Evolutionary conservation across 768 basidiomycete genomes (phyloP).

Genomic region (Phanerochaete sordida): DNA sequence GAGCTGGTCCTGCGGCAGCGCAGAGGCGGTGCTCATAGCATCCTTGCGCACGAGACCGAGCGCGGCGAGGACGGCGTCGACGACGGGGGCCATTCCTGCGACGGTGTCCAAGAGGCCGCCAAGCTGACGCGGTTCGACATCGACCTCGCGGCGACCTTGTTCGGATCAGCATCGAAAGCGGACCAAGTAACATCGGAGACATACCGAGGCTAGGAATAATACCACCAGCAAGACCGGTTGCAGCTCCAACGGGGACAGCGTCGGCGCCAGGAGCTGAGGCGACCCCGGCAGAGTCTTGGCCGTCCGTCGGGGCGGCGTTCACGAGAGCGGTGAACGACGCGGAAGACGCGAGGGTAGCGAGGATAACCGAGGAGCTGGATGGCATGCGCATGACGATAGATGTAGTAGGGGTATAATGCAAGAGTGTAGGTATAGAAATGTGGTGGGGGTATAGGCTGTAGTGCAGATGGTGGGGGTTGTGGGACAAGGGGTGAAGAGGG

Average conservation of each 20-base stretch:
- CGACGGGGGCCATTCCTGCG: background rate
- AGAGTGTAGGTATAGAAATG: conserved; percentile 16
- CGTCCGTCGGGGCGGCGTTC: conserved; percentile 24
- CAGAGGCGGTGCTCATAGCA: background rate
- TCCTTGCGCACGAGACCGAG: conserved; percentile 3
- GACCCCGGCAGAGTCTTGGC: background rate
- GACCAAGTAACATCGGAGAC: background rate
- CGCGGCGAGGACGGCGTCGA: background rate
- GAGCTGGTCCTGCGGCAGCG: background rate
- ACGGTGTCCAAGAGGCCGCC: conserved; percentile 1
- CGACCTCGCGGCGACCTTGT: background rate
- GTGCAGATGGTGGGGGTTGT: conserved; percentile 18
- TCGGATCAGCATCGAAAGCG: background rate
- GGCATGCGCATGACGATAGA: conserved; percentile 25
- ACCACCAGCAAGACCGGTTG: background rate
- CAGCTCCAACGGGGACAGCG: background rate
- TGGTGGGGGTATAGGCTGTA: conserved; percentile 6
- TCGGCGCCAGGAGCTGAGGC: background rate
- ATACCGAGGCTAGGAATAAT: background rate
- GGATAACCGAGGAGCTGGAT: conserved; percentile 29
- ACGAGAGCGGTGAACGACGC: conserved; percentile 25
- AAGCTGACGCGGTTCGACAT: conserved; percentile 9
- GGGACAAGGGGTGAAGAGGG: conserved; percentile 15
- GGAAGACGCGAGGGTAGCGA: conserved; percentile 27
- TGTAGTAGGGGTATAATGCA: conserved; percentile 7